Conservation (phyloP, 257 asterid genomes). For the Solanum ahanhuiri region DNA sequence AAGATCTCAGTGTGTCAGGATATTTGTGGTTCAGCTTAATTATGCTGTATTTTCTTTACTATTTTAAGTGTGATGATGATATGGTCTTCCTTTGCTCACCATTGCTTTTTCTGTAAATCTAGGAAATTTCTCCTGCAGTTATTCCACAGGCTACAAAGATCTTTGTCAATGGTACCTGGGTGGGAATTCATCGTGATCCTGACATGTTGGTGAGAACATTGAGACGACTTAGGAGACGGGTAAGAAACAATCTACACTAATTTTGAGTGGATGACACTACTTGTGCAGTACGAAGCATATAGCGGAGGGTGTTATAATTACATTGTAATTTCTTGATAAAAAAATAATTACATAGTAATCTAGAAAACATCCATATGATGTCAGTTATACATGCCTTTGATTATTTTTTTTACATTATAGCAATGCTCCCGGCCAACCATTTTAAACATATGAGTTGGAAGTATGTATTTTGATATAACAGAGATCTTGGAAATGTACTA, state of each 20-base stretch:
- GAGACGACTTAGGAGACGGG: conserved; percentile 86
- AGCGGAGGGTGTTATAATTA: neutral
- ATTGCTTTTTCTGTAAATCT: conserved; percentile 2
- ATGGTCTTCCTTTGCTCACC: neutral
- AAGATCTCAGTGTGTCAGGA: neutral
- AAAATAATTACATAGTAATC: neutral
- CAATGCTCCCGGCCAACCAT: neutral
- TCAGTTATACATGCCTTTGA: neutral
- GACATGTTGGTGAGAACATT: conserved; percentile 94
- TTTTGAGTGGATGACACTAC: neutral
- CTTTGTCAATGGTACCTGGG: conserved; percentile 97
- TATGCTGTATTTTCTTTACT: neutral
- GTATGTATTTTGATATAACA: neutral
- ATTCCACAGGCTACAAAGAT: conserved; percentile 91
- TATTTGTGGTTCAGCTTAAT: conserved; percentile 2
- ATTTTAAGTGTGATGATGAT: neutral
- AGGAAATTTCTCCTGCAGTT: conserved; percentile 98
- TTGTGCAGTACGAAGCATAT: neutral
- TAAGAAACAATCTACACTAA: conserved; percentile 19
- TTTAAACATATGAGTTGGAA: neutral
- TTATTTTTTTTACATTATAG: neutral
- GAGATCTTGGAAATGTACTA: neutral
- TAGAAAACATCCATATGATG: neutral
- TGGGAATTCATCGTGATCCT: conserved; percentile 95
- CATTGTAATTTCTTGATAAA: neutral